Evolutionary conservation across 2,329 filamentous ascomycete species (phyloP).

Genomic region (Didymella sp.): DNA sequence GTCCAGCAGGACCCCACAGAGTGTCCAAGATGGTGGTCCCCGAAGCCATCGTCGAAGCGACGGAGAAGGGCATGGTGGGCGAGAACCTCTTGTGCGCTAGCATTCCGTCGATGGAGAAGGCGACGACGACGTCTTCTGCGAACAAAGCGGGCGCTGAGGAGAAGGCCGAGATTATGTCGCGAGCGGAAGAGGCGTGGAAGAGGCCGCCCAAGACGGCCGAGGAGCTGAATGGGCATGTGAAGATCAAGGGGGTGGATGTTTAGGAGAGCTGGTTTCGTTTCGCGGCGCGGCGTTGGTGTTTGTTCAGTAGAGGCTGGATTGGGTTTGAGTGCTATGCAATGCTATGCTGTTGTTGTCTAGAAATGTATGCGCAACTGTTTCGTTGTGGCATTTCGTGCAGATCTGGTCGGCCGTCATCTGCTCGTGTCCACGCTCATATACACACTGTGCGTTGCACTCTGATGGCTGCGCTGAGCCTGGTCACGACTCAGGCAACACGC

Average conservation of each 20-base stretch:
- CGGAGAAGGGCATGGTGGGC: background rate
- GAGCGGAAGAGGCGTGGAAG: slow-evolving; percentile 21
- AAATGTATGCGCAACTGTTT: background rate
- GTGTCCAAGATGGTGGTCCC: background rate
- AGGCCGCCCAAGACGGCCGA: background rate
- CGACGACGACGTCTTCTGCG: background rate
- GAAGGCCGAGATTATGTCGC: background rate
- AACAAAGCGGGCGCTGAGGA: too few relatives aligned
- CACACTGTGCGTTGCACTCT: too few relatives aligned
- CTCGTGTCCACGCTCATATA: background rate
- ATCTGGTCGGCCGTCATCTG: background rate
- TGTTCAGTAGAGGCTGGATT: too few relatives aligned
- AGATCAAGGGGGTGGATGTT: slow-evolving; percentile 31
- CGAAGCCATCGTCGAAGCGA: background rate
- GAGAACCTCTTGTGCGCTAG: background rate
- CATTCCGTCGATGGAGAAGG: background rate
- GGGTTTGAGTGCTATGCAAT: background rate
- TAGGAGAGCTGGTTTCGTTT: background rate
- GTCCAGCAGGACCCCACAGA: too few relatives aligned
- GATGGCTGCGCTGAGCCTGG: background rate
- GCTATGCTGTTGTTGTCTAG: background rate
- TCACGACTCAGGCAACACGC: background rate
- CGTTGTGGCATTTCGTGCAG: too few relatives aligned
- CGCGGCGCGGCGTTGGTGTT: too few relatives aligned
- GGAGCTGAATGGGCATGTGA: slow-evolving; percentile 21